Base-by-base conservation (phyloP, 1,284 basidiomycete species). In the Pascua sp. region DNA sequence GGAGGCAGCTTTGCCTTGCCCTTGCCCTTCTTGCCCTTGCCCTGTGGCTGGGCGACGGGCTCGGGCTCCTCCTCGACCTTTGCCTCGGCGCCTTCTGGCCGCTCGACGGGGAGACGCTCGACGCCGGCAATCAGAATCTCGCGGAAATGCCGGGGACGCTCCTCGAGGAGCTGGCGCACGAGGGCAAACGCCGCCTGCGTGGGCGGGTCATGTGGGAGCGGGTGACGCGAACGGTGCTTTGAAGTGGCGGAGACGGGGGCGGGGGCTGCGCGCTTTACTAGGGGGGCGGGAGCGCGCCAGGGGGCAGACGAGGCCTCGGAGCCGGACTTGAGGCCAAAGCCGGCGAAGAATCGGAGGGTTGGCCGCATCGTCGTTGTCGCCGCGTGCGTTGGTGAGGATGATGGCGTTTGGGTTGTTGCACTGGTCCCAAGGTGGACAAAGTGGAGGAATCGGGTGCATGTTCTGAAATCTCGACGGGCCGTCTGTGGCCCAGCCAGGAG, bases 51-150 rank as follows among this genome's bases (percentile, higher is more conserved):
- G 37, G 48, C 39, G 39, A 44, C 42, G 13, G 10, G 17, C 46
- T 49, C 18, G 2, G n/a, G 39, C 12, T 41, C 44, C n/a, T 36
- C 41, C 15, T 47, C 46, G 4, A 36, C 45, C 18, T 47, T 42
- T 16, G 47, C 13, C 15, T 39, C 41, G 16, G 42, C 15, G 9
- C 16, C 42, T 42, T 51, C n/a, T 40, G 3, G 8, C 45, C n/a
- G 52, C 55, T 41, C 7, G 12, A 18, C 0, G 36, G 11, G 44
- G 17, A 9, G 5, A 12, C 17, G 47, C 47, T 17, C 57, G 44
- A 66, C 48, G 42, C 64, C 72, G 45, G 64, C 65, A 15, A 58
- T 55, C 39, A 74, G 53, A 51, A 76, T 55, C 55, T 72, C 69
- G 36, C 68, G 69, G 43, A 71, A 70, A 38, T 67, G 65, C n/a